Evolutionary conservation across 768 basidiomycete species (phyloP), one percentile per base, ranked within the genome.

Genomic region (Phylloporus arenicola): DNA sequence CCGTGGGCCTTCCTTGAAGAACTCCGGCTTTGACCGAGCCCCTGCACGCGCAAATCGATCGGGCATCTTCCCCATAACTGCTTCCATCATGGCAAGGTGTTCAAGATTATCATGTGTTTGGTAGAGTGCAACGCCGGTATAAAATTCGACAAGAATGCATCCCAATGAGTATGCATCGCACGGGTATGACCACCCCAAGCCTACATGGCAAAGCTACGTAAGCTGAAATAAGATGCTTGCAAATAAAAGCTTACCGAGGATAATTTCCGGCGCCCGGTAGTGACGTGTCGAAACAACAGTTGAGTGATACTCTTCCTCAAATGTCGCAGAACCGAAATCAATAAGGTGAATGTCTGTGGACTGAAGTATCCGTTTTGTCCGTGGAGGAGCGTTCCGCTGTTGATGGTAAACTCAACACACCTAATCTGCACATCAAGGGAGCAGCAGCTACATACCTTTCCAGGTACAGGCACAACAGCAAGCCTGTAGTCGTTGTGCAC

Each of bases 1-100:
- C 61, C 84, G 88, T 55, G 75, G 69, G 27, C 82, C 84, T 19
- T 88, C 86, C 64, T 88, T 92, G 76, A 99, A 97, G 68, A 89
- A 96, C 63, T 98, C 94, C 8, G 92, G 83, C 61, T 94, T 94
- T 44, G 83, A 81, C 42, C 86, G 78, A 9, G 84, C 81, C 16
- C 86, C 87, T 39, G 78, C 76, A 38, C 86, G 78, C 34, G 82
- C 81, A 63, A 95, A 92, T 6, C 85, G 82, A 45, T 88, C 84
- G 0, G 94, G 91, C 86, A 98, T 94, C 73, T 88, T 90, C 51
- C 95, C 95, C 89, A 98, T 97, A 34, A 98, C 96, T 67, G 89
- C 86, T 67, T 98, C 94, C 96, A 99, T 99, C 96, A 99, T 99
- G 35, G 95, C 96, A 13, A 99, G 82, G 70, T 99, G 96, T 68